Conservation (phyloP, 352 stramenopile genomes). For the Pythium dissimile region DNA sequence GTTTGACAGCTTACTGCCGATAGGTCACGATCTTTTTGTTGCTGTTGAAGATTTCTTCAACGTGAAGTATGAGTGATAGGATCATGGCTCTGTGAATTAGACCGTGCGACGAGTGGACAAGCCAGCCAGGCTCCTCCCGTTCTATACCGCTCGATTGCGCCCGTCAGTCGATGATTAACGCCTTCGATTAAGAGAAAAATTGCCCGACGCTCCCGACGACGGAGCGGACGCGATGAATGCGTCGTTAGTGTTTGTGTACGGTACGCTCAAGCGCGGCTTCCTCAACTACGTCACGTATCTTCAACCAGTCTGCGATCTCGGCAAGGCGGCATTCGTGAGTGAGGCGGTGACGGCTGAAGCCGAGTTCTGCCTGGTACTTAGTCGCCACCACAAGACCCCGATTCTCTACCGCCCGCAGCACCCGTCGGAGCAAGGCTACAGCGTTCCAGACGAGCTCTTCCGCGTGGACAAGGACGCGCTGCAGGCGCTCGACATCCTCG, state of each 20-base stretch:
- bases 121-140: too few relatives aligned
- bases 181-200: too few relatives aligned
- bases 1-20: too few relatives aligned
- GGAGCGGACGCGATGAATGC: too few relatives aligned
- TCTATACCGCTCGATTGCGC: too few relatives aligned
- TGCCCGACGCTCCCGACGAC: too few relatives aligned
- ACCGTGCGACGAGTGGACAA: too few relatives aligned
- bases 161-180: too few relatives aligned
- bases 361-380: constrained; percentile 59
- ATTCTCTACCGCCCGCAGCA: constrained; percentile 48
- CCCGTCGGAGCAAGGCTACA: constrained; percentile 28
- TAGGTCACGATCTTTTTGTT: too few relatives aligned
- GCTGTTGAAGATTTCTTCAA: too few relatives aligned
- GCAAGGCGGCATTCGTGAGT: constrained; percentile 45
- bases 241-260: constrained; percentile 69
- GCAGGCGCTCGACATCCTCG: constrained; percentile 63
- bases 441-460: constrained; percentile 53
- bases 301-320: constrained; percentile 32
- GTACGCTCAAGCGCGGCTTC: constrained; percentile 66
- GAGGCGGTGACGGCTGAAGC: constrained; percentile 28
- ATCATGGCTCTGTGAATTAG: too few relatives aligned
- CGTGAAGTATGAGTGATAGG: too few relatives aligned
- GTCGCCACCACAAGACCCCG: constrained; percentile 50
- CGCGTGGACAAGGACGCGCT: constrained; percentile 47
- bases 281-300: constrained; percentile 68